Percentiles rank a stretch among this genome's conserved stretches.
These are phyloP conservation scores for Sugiyamaella qingdaonensis DNA, from an alignment of 805 yeast species.

Conservation along the genomic window DNA sequence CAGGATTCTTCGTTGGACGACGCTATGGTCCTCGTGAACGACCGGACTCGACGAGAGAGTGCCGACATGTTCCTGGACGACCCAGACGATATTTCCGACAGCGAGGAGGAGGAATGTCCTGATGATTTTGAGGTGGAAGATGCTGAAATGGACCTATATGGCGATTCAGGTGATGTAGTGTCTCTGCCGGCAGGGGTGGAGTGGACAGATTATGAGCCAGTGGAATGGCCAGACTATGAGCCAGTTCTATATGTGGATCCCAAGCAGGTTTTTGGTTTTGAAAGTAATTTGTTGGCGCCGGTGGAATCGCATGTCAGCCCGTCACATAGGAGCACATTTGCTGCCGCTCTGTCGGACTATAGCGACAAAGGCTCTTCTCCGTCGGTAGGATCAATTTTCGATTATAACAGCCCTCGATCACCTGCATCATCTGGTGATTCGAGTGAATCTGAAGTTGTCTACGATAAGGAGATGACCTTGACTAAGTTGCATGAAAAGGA, in stretches of 20 bases:
- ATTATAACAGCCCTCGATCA: not conserved
- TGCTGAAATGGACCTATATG: not conserved
- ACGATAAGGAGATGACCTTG: not conserved
- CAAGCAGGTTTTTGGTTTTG: not conserved
- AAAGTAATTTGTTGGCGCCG: not conserved
- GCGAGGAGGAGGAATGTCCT: not conserved
- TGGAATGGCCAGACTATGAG: not conserved
- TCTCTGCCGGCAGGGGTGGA: no score
- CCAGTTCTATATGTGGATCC: not conserved
- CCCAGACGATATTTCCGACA: slow-evolving; percentile 1
- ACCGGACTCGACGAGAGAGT: not conserved
- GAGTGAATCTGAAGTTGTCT: not conserved
- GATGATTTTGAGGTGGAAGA: slow-evolving; percentile 1
- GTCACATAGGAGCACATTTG: not conserved
- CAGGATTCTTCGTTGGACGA: not conserved
- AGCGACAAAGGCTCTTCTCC: not conserved
- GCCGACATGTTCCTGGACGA: not conserved
- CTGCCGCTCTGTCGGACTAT: not conserved
- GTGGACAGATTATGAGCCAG: no score
- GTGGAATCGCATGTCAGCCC: not conserved
- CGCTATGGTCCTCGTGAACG: not conserved
- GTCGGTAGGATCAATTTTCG: not conserved
- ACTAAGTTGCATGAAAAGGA: not conserved
- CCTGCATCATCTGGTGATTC: not conserved
- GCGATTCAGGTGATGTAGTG: not conserved